Base-by-base conservation (phyloP, 768 basidiomycete genomes). In the Leucosporidium yakuticum region DNA sequence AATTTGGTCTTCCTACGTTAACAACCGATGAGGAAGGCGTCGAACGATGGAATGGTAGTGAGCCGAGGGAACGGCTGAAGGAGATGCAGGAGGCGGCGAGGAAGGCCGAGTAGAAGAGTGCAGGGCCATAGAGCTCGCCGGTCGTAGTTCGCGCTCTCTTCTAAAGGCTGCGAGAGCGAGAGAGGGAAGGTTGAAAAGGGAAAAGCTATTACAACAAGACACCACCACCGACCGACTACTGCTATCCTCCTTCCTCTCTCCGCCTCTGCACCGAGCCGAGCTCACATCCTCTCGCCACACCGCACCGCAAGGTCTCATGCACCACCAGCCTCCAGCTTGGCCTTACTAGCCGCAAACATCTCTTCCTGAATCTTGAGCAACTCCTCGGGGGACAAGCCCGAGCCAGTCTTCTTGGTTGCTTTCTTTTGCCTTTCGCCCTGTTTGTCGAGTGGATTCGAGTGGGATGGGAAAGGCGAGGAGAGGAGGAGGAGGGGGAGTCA, bases 371-470 rank as follows among this genome's bases (percentile, higher is more conserved):
- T 84, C 67, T 85, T 87, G 47, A 88, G 80, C 34, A 97, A 84
- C 76, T 99, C 91, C 77, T 92, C 95, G 75, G 91, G 87, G 12
- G 91, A 89, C 80, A 96, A 80, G 49, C 93, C 95, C 53, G 89
- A 90, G 73, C 87, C 85, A 72, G 91, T 88, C 74, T 89, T 84
- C 47, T 91, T 90, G 32, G 88, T 71, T 21, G 63, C 88, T 79
- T 95, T 95, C 84, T 89, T 90, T 80, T 91, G 90, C 69, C 89
- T 86, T 75, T 94, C 91, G 87, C 93, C 76, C 62, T 63, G 75
- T 17, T 36, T 8, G 20, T 15, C 2, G 29, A 39, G 8, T 4
- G 49, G 23, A 25, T 11, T 31, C 25, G 21, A 21, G 17, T 49
- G 23, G 12, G n/a, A 6, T 5, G 48, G 32, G 23, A 14, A 39